These are phyloP conservation scores for Saxispiralis lemnorum DNA, from an alignment of 495 filamentous ascomycete genomes.

Conservation along the genomic window DNA sequence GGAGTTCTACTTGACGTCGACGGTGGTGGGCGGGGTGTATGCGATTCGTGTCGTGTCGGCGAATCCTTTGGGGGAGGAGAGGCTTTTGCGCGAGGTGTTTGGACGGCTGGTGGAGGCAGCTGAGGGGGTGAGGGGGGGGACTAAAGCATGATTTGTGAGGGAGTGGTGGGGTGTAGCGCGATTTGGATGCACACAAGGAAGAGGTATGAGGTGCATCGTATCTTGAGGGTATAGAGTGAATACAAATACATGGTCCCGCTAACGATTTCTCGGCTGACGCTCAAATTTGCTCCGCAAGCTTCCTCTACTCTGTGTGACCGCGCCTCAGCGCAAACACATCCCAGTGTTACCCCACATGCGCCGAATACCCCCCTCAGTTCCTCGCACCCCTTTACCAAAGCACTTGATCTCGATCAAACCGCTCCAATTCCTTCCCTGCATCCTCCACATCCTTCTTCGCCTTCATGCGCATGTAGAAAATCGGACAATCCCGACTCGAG, in stretches of 20 bases:
- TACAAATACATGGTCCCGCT: too few species aligned
- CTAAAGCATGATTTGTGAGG: constrained; percentile 9
- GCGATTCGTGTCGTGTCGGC: constrained; percentile 68
- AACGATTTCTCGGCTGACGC: too few species aligned
- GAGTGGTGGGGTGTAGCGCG: too few species aligned
- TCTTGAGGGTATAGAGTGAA: too few species aligned
- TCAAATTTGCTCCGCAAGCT: too few species aligned
- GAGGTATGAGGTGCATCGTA: too few species aligned
- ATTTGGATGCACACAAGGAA: too few species aligned
- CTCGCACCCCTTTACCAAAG: constrained; percentile 31
- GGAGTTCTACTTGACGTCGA: constrained; percentile 71
- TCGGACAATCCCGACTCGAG: constrained; percentile 86
- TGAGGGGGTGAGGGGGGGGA: constrained; percentile 36
- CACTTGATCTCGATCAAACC: constrained; percentile 72
- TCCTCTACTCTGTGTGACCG: too few species aligned
- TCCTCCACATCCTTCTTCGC: constrained; percentile 98
- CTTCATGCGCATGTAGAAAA: constrained; percentile 99
- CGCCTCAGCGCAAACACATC: too few species aligned
- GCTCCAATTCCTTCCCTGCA: constrained; percentile 67
- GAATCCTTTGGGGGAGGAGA: constrained; percentile 49
- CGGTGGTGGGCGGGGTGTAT: constrained; percentile 56
- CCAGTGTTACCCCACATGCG: background rate
- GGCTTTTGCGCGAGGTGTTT: constrained; percentile 57
- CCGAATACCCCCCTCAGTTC: background rate
- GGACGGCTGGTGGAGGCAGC: constrained; percentile 54